Evolutionary conservation across 768 basidiomycete species (phyloP).

Genomic region (Scleroderma citrinum): DNA sequence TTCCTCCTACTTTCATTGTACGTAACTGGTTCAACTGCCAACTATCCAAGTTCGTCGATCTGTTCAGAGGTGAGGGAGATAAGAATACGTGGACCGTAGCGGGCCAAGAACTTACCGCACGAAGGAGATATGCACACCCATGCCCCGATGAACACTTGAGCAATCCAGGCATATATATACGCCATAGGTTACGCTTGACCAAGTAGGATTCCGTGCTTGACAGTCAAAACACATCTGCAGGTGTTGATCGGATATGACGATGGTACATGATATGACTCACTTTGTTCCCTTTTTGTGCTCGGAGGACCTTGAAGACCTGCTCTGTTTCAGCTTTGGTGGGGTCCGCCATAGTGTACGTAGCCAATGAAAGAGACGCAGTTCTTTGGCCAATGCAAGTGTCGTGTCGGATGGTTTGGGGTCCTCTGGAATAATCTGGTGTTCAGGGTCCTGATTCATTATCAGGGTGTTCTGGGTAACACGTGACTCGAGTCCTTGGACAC

Average conservation of each 20-base stretch:
- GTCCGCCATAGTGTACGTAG: slow-evolving; percentile 45
- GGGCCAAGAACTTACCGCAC: slow-evolving; percentile 59
- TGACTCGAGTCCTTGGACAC: too few relatives aligned
- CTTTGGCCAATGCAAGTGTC: neutral
- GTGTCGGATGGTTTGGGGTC: neutral
- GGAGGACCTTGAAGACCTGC: slow-evolving; percentile 75
- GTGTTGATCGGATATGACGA: neutral
- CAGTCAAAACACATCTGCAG: slow-evolving; percentile 88
- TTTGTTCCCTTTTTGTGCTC: slow-evolving; percentile 80
- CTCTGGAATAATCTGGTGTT: neutral
- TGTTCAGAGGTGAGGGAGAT: slow-evolving; percentile 29
- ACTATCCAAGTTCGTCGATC: slow-evolving; percentile 93
- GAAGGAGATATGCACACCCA: slow-evolving; percentile 98
- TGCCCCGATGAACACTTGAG: slow-evolving; percentile 89
- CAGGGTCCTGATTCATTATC: neutral
- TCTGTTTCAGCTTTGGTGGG: slow-evolving; percentile 80
- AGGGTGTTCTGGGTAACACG: too few relatives aligned
- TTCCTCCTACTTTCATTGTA: slow-evolving; percentile 95
- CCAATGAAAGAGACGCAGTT: neutral
- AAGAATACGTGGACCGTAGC: neutral
- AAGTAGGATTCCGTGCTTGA: slow-evolving; percentile 91
- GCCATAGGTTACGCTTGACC: slow-evolving; percentile 95
- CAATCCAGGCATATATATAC: slow-evolving; percentile 98
- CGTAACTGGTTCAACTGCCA: slow-evolving; percentile 91
- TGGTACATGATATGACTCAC: slow-evolving; percentile 26